Base-by-base conservation (phyloP, 116 monocot genomes). In the Trichopus zeylanicus region DNA sequence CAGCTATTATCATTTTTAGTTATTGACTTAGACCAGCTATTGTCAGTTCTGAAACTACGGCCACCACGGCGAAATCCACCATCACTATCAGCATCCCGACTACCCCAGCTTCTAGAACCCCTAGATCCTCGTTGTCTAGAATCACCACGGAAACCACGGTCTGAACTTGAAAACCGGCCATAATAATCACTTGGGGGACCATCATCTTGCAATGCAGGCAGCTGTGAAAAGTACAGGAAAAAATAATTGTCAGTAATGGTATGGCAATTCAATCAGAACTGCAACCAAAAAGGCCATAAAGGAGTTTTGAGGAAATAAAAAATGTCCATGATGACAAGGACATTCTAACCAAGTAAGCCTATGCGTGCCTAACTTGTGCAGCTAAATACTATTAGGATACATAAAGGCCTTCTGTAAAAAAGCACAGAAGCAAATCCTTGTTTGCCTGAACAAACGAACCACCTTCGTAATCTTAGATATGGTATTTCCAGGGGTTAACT, bases 141-240 rank as follows among this genome's bases (percentile, higher is more conserved):
- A 25, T 81, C 61, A 60, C 70, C 65, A 37, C 81, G 60, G 29
- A 59, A 61, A 24, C 83, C 68, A 2, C 81, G 70, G 26, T 74
- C 79, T 3, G 47, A 28, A 59, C 75, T 87, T 18, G 90, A 84
- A 64, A 95, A 95, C 48, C 81, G 67, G 25, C 90, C 90, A 26
- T 95, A 95, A 63, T 67, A 78, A 48, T 95, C 87, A 28, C 70
- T 81, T 28, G 78, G 29, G 61, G 90, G 90, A 48, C 76, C 76
- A 68, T 95, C 95, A 75, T 95, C 95, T 87, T 95, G 95, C 64
- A 95, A 72, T 23, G 90, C 64, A 59, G 95, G 95, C 55, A 95
- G 71, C 95, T 95, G 75, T 7, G 67, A 29, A 46, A 18, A 18
- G 5, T 32, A 22, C 23, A 49, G 22, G 22, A 49, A 5, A 9